Percentiles rank a stretch among this genome's conserved stretches.
Conservation (phyloP, 2,329 filamentous ascomycete species). For the Cercospora sesami region DNA sequence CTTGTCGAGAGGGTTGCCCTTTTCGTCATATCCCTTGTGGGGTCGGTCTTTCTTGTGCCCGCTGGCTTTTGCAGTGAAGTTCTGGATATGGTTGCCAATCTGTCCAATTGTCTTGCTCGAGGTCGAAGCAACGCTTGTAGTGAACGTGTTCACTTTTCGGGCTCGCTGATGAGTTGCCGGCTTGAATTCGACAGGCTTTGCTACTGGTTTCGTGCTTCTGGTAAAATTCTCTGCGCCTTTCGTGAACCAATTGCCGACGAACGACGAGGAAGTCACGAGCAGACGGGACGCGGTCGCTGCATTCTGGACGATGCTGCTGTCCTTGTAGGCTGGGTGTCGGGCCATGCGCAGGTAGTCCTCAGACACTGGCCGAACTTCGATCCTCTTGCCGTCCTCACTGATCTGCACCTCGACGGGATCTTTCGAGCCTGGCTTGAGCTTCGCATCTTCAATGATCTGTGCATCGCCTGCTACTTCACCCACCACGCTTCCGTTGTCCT, state of each 20-base stretch:
- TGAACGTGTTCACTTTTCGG: constrained; percentile 86
- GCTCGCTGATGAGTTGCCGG: constrained; percentile 81
- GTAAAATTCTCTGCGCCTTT: constrained; percentile 78
- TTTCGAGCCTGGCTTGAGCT: constrained; percentile 83
- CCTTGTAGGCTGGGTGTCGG: constrained; percentile 86
- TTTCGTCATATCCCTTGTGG: constrained; percentile 65
- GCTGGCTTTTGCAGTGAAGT: constrained; percentile 74
- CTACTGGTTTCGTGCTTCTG: constrained; percentile 72
- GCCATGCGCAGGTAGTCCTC: constrained; percentile 73
- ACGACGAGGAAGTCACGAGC: constrained; percentile 82
- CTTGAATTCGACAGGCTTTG: constrained; percentile 83
- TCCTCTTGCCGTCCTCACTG: constrained; percentile 66
- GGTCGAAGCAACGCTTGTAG: constrained; percentile 72
- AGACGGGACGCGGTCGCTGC: constrained; percentile 86
- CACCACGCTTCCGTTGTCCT: constrained; percentile 93
- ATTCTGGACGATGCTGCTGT: constrained; percentile 80
- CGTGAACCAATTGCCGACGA: constrained; percentile 74
- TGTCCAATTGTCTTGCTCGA: constrained; percentile 85
- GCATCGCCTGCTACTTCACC: constrained; percentile 85
- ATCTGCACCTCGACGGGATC: constrained; percentile 80
- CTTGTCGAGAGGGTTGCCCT: constrained; percentile 59
- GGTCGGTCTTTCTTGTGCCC: constrained; percentile 58
- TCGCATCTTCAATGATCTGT: constrained; percentile 73
- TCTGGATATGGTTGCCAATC: constrained; percentile 82
- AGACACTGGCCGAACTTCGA: constrained; percentile 66